A percentile compares a stretch with the other conserved stretches of the same genome.
Evolutionary conservation across 2,329 filamentous ascomycete genomes (phyloP).

Genomic region (Ilyonectria robusta): DNA sequence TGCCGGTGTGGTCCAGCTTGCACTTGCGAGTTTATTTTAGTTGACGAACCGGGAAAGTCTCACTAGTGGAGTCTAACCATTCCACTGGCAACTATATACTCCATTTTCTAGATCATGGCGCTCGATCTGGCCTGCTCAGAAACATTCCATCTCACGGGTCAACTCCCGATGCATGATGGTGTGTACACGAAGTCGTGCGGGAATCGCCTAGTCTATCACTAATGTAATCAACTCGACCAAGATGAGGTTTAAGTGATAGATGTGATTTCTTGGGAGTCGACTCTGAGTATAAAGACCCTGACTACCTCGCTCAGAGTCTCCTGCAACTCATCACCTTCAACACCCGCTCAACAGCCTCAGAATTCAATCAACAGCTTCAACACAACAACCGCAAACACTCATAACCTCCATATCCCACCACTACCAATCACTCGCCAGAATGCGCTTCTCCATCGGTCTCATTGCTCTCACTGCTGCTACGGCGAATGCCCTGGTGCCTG

Average conservation of each 20-base stretch:
- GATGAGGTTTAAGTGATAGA: neutral
- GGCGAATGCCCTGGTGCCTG: conserved; percentile 4
- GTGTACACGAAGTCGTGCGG: neutral
- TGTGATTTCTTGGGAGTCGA: neutral
- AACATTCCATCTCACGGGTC: neutral
- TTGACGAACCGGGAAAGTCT: neutral
- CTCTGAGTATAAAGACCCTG: neutral
- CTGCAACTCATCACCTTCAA: neutral
- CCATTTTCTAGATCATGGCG: neutral
- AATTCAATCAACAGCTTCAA: neutral
- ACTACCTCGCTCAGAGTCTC: neutral
- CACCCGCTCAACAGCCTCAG: neutral
- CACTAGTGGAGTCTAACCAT: neutral
- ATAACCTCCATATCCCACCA: neutral
- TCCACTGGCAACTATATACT: neutral
- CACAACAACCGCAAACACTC: neutral
- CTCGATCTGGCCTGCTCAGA: neutral
- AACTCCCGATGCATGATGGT: too few species aligned
- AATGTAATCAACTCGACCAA: neutral
- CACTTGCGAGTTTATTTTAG: too few species aligned
- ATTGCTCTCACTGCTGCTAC: conserved; percentile 4
- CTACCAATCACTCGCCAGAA: neutral
- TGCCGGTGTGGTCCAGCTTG: too few species aligned
- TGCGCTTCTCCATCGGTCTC: conserved; percentile 14
- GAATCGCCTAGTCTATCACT: neutral